A percentile compares a stretch with the other conserved stretches of the same genome.
These are phyloP conservation scores for Fusarium agapanthi DNA, from an alignment of 2,329 filamentous ascomycete genomes.

Conservation along the genomic window DNA sequence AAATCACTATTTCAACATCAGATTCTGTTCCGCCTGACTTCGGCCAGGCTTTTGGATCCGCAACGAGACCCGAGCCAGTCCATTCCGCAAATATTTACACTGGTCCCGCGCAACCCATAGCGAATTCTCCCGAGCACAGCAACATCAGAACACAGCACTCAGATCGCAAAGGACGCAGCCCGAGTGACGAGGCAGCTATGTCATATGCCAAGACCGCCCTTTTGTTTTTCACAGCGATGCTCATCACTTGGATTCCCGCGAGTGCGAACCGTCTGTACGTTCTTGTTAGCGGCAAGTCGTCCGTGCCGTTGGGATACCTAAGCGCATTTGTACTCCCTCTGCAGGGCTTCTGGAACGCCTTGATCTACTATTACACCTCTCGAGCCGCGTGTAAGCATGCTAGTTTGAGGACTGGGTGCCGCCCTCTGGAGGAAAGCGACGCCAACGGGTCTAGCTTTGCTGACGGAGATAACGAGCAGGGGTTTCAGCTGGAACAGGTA, in stretches of 20 bases:
- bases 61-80: not conserved
- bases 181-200: constrained; percentile 2
- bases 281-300: not conserved
- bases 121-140: not conserved
- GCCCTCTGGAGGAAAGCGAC: constrained; percentile 1
- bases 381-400: constrained; percentile 2
- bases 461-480: not conserved
- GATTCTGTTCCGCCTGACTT: not conserved
- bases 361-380: constrained; percentile 16
- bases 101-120: not conserved
- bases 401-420: not conserved
- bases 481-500: not conserved
- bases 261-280: constrained; percentile 15
- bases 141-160: not conserved
- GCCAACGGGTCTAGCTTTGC: constrained; percentile 7
- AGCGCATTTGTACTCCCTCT: constrained; percentile 3
- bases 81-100: not conserved
- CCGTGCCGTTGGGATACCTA: not conserved
- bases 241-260: constrained; percentile 4
- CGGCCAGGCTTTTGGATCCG: not conserved
- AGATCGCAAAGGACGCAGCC: not conserved
- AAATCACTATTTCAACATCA: not conserved
- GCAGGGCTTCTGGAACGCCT: constrained; percentile 7
- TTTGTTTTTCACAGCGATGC: constrained; percentile 6
- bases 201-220: constrained; percentile 5